Evolutionary conservation across 2,329 filamentous ascomycete species (phyloP), one percentile per base, ranked within the genome.

Genomic region (Gaeumannomyces tritici): DNA sequence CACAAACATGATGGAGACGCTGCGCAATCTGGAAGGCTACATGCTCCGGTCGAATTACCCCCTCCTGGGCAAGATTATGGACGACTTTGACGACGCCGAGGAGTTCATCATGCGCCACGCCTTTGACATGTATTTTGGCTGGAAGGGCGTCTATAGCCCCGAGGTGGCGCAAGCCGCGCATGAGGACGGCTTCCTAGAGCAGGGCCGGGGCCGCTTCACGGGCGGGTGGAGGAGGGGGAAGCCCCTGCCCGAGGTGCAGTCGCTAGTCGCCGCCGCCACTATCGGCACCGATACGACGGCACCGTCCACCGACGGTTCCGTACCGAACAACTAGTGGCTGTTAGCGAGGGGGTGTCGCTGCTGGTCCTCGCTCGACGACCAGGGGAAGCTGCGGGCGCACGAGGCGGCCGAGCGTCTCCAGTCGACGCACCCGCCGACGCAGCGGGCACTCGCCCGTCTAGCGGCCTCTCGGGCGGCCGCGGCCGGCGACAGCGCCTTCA

Each of bases 161-260:
- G 66, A 65, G 6, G 65, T 70, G 4, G 71, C 71, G n/a, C 62
- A 66, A 0, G 73, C 74, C 15, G 75, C 77, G 13, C 55, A 63
- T 26, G 61, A 61, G 9, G 78, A 79, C 61, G 76, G 75, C 12
- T 66, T 75, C 29, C 66, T 69, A 1, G 27, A 55, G 2, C 74
- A 75, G 0, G 77, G 77, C n/a, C 35, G 60, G 11, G 76, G 74
- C 2, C 76, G 76, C 26, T 79, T 79, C 67, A 73, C 70, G 18
- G 77, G 77, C 7, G 57, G 60, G n/a, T 61, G 60, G 60, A 31
- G 31, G 24, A 55, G 31, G 15, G 60, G 60, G 7, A 21, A 61
- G 24, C 29, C 51, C 13, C 51, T 55, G 13, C 29, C 56, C 7
- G 56, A 29, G 26, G 18, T n/a, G 13, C 31, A 27, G 51, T 27